A percentile compares a stretch with the other conserved stretches of the same genome.
Evolutionary conservation across 2,329 filamentous ascomycete species (phyloP).

Genomic region (Scedosporium dehoogii): DNA sequence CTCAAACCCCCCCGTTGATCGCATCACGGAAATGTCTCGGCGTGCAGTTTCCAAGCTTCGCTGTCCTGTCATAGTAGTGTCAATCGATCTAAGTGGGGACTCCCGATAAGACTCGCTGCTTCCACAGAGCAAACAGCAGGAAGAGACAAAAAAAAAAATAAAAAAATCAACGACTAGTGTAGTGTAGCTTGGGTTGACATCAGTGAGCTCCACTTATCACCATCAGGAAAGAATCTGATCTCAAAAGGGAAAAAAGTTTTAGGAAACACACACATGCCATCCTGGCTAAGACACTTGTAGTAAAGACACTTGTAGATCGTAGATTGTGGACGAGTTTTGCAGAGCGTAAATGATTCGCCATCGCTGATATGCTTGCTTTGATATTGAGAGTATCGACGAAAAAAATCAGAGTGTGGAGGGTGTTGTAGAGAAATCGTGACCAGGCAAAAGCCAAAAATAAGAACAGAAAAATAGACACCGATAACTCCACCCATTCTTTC

Average conservation of each 20-base stretch:
- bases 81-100: background rate
- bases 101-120: background rate
- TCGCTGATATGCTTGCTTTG: background rate
- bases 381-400: background rate
- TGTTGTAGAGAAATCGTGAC: background rate
- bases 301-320: too few species aligned
- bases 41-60: background rate
- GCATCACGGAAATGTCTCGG: background rate
- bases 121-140: background rate
- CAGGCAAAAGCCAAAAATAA: too few species aligned
- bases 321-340: background rate
- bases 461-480: background rate
- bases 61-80: background rate
- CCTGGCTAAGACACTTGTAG: background rate
- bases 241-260: too few species aligned
- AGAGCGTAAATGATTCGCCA: background rate
- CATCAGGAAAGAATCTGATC: background rate
- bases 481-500: background rate
- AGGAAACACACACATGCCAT: too few species aligned
- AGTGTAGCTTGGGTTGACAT: background rate
- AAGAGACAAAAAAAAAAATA: background rate
- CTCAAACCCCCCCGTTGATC: background rate
- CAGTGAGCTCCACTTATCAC: background rate
- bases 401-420: background rate
- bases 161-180: background rate